Evolutionary conservation across 2,329 filamentous ascomycete genomes (phyloP), one percentile per base, ranked within the genome.

Genomic region (Calonectria leucothoes): DNA sequence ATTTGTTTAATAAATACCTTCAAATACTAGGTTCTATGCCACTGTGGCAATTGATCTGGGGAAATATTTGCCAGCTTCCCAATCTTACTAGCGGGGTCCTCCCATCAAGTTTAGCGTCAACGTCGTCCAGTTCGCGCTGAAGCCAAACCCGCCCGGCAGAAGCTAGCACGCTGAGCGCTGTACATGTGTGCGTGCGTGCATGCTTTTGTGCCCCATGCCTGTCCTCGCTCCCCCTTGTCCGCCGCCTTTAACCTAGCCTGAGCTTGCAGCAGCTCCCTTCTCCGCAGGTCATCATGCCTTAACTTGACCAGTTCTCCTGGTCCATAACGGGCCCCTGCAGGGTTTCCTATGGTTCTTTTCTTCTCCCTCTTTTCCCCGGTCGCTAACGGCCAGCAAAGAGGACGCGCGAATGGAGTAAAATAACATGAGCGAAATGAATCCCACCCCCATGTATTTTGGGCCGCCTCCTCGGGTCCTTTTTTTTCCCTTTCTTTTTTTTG

Each of bases 191-290:
- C 51, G 42, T 39, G 33, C 35, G 52, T 35, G 39, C 51, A 48
- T 33, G 66, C 55, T 59, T 59, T 45, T 48, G 31, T 7, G 29
- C 49, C 51, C 67, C 67, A 29, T 23, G 14, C 29, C 66, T 35
- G 35, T 33, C 57, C 55, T 69, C 61, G 31, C 68, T 15, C 35
- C 23, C 61, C 45, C 39, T 67, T 45, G 65, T 57, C 65, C 12
- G 45, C 25, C n/a, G 64, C 45, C 31, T 59, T 66, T 59, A 61
- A 51, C 48, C 63, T 71, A 39, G 35, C 64, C 48, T 72, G 65
- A 59, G 70, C 65, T 51, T 68, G 65, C 69, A 72, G 35, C 55
- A 64, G 25, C 48, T 57, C 35, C 37, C 37, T 45, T 72, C 52
- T 72, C 57, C 39, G 65, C 64, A 68, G 33, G 17, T 55, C 64